Evolutionary conservation across 257 asterid species (phyloP).

Genomic region (Handroanthus guayacan): DNA sequence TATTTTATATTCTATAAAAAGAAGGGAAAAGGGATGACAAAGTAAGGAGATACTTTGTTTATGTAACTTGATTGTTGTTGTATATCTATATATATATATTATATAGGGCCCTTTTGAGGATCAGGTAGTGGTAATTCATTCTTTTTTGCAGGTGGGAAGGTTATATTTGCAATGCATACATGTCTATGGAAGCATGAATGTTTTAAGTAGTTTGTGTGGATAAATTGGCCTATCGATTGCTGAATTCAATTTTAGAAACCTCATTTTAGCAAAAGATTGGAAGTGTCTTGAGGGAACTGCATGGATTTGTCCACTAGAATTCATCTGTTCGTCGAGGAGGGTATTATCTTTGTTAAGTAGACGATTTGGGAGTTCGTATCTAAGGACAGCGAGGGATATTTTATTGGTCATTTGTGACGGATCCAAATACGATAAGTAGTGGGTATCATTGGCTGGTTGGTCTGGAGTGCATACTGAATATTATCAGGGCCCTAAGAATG

Average conservation of each 20-base stretch:
- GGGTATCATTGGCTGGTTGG: conserved; percentile 60
- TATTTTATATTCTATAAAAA: not conserved
- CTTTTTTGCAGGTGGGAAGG: conserved; percentile 17
- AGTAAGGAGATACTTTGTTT: conserved; percentile 3
- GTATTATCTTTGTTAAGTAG: conserved; percentile 31
- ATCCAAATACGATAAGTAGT: conserved; percentile 51
- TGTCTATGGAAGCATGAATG: not conserved
- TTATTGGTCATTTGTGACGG: conserved; percentile 53
- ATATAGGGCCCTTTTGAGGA: conserved; percentile 25
- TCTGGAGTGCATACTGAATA: conserved; percentile 76
- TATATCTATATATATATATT: not conserved
- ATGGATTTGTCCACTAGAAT: conserved; percentile 19
- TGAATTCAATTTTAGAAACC: conserved; percentile 9
- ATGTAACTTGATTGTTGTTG: not conserved
- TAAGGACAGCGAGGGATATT: conserved; percentile 24
- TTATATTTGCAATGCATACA: not conserved
- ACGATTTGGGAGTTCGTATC: conserved; percentile 30
- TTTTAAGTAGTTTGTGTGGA: conserved; percentile 7
- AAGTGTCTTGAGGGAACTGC: conserved; percentile 21
- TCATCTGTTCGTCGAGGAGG: conserved; percentile 23
- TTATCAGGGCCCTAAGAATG: conserved; percentile 87
- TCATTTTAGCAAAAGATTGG: conserved; percentile 13
- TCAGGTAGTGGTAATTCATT: conserved; percentile 27
- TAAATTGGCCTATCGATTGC: conserved; percentile 4
- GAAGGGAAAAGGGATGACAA: conserved; percentile 13